Conservation (phyloP, 352 stramenopile species). For the Phytophthora vignae region DNA sequence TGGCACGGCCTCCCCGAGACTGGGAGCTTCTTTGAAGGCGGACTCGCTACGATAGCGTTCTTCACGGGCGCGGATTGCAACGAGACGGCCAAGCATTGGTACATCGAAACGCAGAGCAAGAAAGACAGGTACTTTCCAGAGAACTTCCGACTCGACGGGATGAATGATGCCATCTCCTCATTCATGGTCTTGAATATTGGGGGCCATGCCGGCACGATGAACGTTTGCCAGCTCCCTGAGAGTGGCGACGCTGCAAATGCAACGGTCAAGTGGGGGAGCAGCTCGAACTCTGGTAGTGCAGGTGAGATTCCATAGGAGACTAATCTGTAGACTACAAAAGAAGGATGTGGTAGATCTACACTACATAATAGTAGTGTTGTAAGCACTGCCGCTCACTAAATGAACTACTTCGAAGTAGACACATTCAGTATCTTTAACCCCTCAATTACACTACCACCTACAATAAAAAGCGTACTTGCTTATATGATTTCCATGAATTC, state of each 20-base stretch:
- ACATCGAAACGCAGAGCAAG: constrained; percentile 14
- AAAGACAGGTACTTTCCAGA: constrained; percentile 16
- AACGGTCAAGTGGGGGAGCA: background rate
- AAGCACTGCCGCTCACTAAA: no score
- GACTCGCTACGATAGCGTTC: constrained; percentile 14
- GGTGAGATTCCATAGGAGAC: background rate
- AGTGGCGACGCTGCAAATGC: background rate
- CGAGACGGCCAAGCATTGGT: background rate
- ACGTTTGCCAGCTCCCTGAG: background rate
- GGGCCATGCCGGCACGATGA: background rate
- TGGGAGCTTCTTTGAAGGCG: constrained; percentile 4
- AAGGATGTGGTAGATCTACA: background rate
- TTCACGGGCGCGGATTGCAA: constrained; percentile 9
- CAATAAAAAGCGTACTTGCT: no score
- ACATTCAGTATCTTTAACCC: no score
- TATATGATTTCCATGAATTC: no score
- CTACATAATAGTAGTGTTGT: background rate
- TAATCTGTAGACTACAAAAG: background rate
- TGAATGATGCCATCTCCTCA: constrained; percentile 25
- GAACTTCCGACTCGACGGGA: constrained; percentile 18
- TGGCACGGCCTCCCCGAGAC: constrained; percentile 19
- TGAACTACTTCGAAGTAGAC: no score
- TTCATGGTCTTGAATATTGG: constrained; percentile 13
- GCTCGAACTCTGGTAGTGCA: background rate
- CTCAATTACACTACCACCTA: no score